phyloP scores from a whole-genome alignment of 768 basidiomycete genomes.

The Dentipellis fragilis region DNA sequence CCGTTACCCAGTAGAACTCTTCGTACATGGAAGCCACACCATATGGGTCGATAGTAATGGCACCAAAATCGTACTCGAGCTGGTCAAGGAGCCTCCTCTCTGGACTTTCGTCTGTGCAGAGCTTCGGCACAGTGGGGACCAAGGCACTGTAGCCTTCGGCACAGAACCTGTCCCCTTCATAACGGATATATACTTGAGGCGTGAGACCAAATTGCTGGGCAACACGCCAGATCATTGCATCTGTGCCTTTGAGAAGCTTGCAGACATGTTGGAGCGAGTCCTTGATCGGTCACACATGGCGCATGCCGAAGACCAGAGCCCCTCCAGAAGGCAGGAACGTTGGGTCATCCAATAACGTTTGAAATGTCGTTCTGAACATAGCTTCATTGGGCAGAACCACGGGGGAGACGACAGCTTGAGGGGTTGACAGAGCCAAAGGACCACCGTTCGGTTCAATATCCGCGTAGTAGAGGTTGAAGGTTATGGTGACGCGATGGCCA shows the following conservation, averaged over 20 bases:
- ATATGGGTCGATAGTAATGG: background rate
- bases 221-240: background rate
- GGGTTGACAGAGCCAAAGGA: background rate
- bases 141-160: background rate
- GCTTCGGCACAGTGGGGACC: background rate
- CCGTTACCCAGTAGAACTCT: constrained; percentile 4
- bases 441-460: background rate
- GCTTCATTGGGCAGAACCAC: constrained; percentile 2
- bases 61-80: background rate
- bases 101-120: too few relatives aligned
- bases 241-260: constrained; percentile 1
- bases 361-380: constrained; percentile 10
- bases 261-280: background rate
- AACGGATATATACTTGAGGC: background rate
- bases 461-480: constrained; percentile 29
- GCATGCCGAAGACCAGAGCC: constrained; percentile 29
- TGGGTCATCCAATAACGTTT: constrained; percentile 21
- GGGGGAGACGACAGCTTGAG: background rate
- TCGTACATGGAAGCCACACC: background rate
- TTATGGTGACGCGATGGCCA: constrained; percentile 35
- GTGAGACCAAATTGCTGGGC: background rate
- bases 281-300: constrained; percentile 25
- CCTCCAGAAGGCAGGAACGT: constrained; percentile 30
- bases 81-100: background rate
- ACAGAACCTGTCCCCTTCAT: background rate